A percentile compares a stretch with the other conserved stretches of the same genome.
Evolutionary conservation across 768 basidiomycete genomes (phyloP).

Genomic region (Gymnopilus dilepis): DNA sequence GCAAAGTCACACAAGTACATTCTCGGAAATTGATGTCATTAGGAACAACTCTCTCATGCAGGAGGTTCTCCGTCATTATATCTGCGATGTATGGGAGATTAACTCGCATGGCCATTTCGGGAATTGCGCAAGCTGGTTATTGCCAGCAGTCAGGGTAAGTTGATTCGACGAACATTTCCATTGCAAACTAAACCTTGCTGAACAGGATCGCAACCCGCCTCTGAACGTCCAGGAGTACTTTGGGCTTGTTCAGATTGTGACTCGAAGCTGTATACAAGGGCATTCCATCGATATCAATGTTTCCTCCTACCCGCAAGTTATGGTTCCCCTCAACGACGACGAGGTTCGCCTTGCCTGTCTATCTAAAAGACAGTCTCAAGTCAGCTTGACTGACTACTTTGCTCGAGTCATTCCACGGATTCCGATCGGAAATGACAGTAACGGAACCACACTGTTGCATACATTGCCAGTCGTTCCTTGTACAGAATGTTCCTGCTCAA

Average conservation of each 20-base stretch:
- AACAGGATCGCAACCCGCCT: constrained; percentile 1
- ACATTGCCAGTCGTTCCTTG: not conserved
- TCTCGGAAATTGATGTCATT: not conserved
- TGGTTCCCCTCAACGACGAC: not conserved
- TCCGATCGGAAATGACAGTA: not conserved
- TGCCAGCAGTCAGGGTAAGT: not conserved
- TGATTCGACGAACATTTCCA: not conserved
- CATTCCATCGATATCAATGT: not conserved
- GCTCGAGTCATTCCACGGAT: constrained; percentile 4
- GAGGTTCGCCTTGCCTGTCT: not conserved
- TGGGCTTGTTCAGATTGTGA: not conserved
- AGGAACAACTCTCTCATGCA: constrained; percentile 1
- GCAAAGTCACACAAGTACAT: not conserved
- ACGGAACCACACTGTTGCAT: constrained; percentile 1
- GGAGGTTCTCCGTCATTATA: not conserved
- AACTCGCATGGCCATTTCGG: not conserved
- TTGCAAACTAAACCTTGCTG: not conserved
- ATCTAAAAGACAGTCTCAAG: not conserved
- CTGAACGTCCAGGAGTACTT: not conserved
- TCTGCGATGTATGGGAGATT: constrained; percentile 11
- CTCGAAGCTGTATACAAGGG: not conserved
- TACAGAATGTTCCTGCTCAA: not conserved
- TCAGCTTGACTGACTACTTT: constrained; percentile 8
- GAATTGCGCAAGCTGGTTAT: constrained; percentile 3
- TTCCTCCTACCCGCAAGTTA: not conserved